phyloP scores from a whole-genome alignment of 2,329 filamentous ascomycete genomes.

The Colletotrichum graminicola region DNA sequence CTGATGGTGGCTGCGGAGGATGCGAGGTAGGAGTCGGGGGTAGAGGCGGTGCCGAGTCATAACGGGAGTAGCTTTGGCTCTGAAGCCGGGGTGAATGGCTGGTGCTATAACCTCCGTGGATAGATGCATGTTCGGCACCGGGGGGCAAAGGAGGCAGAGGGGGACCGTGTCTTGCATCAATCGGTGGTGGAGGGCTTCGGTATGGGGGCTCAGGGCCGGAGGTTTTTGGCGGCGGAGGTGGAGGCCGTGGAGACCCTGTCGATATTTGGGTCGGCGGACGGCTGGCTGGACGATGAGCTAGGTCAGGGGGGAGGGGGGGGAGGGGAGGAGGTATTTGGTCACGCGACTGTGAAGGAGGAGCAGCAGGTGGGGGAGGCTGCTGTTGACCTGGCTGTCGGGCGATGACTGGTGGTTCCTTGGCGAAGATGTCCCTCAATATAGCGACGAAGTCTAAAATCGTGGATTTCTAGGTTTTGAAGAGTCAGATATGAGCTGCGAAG shows the following conservation, averaged over 20 bases:
- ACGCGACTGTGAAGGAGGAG: constrained; percentile 49
- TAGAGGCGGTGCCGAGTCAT: constrained; percentile 62
- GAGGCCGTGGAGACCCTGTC: constrained; percentile 53
- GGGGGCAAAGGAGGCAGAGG: constrained; percentile 50
- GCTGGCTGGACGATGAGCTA: constrained; percentile 59
- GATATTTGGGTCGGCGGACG: constrained; percentile 50
- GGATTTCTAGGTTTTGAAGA: constrained; percentile 73
- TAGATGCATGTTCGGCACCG: constrained; percentile 46
- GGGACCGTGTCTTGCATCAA: constrained; percentile 43
- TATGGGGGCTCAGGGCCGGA: constrained; percentile 51
- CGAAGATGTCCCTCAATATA: constrained; percentile 87
- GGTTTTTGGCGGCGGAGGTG: constrained; percentile 69
- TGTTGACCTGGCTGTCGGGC: constrained; percentile 71
- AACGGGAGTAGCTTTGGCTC: constrained; percentile 52
- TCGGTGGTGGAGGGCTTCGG: constrained; percentile 44
- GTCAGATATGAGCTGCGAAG: constrained; percentile 9
- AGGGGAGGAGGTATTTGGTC: constrained; percentile 70
- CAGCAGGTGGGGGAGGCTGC: constrained; percentile 51
- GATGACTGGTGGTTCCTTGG: constrained; percentile 93
- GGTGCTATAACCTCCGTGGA: constrained; percentile 41
- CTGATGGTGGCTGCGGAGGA: not conserved
- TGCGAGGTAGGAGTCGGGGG: constrained; percentile 47
- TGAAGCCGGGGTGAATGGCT: constrained; percentile 35
- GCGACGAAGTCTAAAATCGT: constrained; percentile 85
- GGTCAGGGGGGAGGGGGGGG: constrained; percentile 78